These are phyloP conservation scores for Ogataea wickerhamii DNA, from an alignment of 805 yeast species.

Conservation along the genomic window DNA sequence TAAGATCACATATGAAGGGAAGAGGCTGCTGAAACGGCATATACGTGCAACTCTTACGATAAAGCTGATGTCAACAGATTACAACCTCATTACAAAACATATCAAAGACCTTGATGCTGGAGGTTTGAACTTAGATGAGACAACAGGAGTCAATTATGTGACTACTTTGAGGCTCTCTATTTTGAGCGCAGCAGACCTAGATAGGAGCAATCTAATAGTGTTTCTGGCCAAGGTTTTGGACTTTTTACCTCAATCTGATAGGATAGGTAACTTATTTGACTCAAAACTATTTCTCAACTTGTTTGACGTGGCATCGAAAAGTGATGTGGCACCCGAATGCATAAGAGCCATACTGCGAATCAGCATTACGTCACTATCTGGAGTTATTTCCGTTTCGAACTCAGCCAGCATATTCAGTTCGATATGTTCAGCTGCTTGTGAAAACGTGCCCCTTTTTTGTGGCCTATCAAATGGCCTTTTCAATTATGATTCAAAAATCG, in stretches of 20 bases:
- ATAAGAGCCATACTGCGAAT: conserved; percentile 25
- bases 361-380: conserved; percentile 40
- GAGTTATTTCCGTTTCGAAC: conserved; percentile 38
- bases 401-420: conserved; percentile 26
- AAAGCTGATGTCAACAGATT: conserved; percentile 16
- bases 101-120: conserved; percentile 23
- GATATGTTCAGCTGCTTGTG: conserved; percentile 28
- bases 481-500: conserved; percentile 42
- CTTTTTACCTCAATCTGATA: conserved; percentile 36
- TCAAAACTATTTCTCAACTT: conserved; percentile 20
- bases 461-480: conserved; percentile 41
- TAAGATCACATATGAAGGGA: too few relatives aligned
- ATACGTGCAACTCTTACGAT: too few relatives aligned
- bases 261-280: conserved; percentile 22
- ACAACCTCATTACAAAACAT: conserved; percentile 24
- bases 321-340: conserved; percentile 21
- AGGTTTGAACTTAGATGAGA: conserved; percentile 20
- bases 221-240: conserved; percentile 53
- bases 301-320: conserved; percentile 20
- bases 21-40: too few relatives aligned
- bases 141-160: conserved; percentile 18
- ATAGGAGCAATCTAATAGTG: conserved; percentile 49
- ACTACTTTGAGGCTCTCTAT: conserved; percentile 37
- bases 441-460: conserved; percentile 39
- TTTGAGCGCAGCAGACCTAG: conserved; percentile 45